These are phyloP conservation scores for Populus trichocarpa DNA, from an alignment of 441 rosid genomes.

Conservation along the genomic window DNA sequence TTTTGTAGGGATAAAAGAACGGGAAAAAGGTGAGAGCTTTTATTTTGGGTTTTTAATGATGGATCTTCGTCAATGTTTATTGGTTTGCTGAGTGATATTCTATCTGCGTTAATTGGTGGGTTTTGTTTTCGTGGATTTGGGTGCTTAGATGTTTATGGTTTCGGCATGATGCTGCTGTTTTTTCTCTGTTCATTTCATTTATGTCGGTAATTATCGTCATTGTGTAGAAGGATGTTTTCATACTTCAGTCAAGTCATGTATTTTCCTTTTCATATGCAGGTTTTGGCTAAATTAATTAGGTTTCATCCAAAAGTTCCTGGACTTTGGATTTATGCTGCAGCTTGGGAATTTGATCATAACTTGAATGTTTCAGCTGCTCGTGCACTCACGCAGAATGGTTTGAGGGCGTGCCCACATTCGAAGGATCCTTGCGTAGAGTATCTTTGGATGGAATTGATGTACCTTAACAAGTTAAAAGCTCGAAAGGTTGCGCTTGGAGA, in stretches of 20 bases:
- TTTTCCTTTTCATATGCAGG: constrained; percentile 32
- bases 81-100: background rate
- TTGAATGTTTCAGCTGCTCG: constrained; percentile 81
- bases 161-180: background rate
- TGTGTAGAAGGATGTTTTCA: background rate
- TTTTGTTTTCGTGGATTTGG: too few species aligned
- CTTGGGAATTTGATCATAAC: constrained; percentile 91
- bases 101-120: background rate
- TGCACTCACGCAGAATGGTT: constrained; percentile 84
- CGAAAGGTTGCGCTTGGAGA: constrained; percentile 72
- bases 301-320: constrained; percentile 85
- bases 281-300: constrained; percentile 74
- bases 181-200: background rate
- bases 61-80: background rate
- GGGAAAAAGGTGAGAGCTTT: constrained; percentile 69
- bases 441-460: constrained; percentile 86
- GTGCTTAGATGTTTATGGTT: background rate
- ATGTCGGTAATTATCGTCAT: background rate
- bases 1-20: constrained; percentile 63
- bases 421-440: constrained; percentile 92
- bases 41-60: background rate
- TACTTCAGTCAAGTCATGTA: background rate
- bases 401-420: constrained; percentile 71
- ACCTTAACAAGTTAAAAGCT: constrained; percentile 78
- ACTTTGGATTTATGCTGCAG: constrained; percentile 95